These are phyloP conservation scores for Eucalyptus dawsonii DNA, from an alignment of 345 rosid genomes.

Conservation along the genomic window DNA sequence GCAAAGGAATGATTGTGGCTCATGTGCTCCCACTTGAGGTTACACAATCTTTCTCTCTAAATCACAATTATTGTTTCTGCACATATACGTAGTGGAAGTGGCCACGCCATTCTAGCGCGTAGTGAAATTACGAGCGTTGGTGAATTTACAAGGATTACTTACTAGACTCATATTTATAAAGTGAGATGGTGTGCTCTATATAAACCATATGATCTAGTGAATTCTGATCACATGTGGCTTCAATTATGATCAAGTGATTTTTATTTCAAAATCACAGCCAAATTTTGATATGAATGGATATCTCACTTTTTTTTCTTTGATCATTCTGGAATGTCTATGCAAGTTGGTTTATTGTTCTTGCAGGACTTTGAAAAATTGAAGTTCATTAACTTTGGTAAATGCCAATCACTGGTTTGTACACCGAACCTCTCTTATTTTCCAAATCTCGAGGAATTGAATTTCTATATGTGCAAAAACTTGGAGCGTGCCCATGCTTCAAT, in stretches of 20 bases:
- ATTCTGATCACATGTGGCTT: background rate
- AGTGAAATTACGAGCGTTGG: rapidly evolving
- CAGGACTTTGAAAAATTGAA: too few relatives aligned
- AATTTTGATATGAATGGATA: rapidly evolving
- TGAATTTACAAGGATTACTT: background rate
- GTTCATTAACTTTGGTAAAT: rapidly evolving
- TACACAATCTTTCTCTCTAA: background rate
- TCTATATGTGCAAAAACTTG: too few relatives aligned
- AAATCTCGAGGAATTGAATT: too few relatives aligned
- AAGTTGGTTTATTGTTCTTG: too few relatives aligned
- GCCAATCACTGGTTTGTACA: rapidly evolving
- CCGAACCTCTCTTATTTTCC: too few relatives aligned
- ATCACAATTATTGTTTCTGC: too few relatives aligned
- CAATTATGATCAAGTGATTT: background rate
- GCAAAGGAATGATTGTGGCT: background rate
- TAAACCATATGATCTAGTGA: background rate
- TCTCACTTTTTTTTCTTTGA: background rate
- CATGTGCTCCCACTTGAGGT: background rate
- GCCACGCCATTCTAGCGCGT: rapidly evolving
- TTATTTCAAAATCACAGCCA: background rate
- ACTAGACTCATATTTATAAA: too few relatives aligned
- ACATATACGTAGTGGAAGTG: too few relatives aligned
- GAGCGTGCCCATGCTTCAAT: too few relatives aligned
- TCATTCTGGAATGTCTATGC: too few relatives aligned
- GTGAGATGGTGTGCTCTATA: background rate